These are phyloP conservation scores for Crithidia brevicula DNA, from an alignment of 208 protist genomes.

Conservation along the genomic window DNA sequence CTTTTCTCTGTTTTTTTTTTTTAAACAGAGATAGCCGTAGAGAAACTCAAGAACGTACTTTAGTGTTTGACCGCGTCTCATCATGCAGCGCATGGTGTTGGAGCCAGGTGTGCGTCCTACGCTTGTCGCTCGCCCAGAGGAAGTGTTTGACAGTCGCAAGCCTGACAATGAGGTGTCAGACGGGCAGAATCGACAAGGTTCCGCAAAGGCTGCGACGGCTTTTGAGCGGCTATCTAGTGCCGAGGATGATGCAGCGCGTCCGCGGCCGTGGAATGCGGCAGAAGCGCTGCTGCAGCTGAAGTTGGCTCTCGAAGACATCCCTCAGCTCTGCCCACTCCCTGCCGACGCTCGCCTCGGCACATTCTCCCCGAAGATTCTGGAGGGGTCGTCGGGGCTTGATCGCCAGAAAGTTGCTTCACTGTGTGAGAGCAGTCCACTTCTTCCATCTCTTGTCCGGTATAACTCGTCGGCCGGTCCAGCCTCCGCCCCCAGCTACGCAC, in stretches of 20 bases:
- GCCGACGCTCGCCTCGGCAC: background rate
- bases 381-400: too few species aligned
- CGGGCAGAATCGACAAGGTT: too few species aligned
- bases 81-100: conserved; percentile 13
- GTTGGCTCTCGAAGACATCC: background rate
- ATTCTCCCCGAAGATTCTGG: too few species aligned
- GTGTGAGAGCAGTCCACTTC: background rate
- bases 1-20: conserved; percentile 4
- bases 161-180: background rate
- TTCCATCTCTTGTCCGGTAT: conserved; percentile 9
- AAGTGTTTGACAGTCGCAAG: background rate
- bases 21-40: too few species aligned
- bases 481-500: background rate
- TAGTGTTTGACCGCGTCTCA: background rate
- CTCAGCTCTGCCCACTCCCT: background rate
- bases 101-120: conserved; percentile 5
- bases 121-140: conserved; percentile 11
- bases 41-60: too few species aligned
- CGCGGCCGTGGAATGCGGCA: background rate
- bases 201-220: background rate
- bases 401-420: background rate
- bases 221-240: too few species aligned
- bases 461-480: background rate
- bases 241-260: background rate
- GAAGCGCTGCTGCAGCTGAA: conserved; percentile 15